A percentile compares a stretch with the other conserved stretches of the same genome.
These are phyloP conservation scores for Ochromonadaceae sp. DNA, from an alignment of 352 stramenopile genomes.

Conservation along the genomic window DNA sequence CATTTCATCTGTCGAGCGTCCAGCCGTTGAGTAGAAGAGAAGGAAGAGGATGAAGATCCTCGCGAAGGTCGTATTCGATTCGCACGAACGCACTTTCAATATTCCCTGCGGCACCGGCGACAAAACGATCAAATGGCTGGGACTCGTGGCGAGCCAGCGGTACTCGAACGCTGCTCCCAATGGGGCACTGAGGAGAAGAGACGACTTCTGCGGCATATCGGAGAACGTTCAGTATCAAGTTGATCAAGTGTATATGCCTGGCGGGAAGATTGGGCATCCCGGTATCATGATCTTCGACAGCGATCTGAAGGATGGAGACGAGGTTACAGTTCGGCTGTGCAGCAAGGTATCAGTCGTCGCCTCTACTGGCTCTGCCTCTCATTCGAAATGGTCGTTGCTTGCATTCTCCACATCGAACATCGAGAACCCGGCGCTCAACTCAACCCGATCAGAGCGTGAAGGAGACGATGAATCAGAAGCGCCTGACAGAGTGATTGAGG, in stretches of 20 bases:
- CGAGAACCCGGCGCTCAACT: background rate
- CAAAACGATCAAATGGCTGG: slow-evolving; percentile 61
- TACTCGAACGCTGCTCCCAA: slow-evolving; percentile 32
- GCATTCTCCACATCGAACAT: background rate
- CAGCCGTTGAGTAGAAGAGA: too few species aligned
- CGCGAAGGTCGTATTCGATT: background rate
- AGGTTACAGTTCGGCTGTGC: background rate
- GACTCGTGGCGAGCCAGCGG: slow-evolving; percentile 49
- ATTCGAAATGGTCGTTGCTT: background rate
- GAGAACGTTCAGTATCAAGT: background rate
- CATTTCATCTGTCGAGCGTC: too few species aligned
- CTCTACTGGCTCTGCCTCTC: background rate
- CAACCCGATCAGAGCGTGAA: background rate
- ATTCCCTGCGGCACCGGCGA: slow-evolving; percentile 53
- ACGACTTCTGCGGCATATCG: background rate
- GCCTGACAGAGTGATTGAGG: background rate
- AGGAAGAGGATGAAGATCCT: slow-evolving; percentile 18
- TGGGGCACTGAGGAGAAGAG: slow-evolving; percentile 1
- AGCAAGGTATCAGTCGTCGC: background rate
- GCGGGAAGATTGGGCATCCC: background rate
- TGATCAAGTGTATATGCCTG: background rate
- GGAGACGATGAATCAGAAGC: background rate
- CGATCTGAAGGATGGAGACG: slow-evolving; percentile 12
- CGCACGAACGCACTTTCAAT: slow-evolving; percentile 32
- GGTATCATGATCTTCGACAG: background rate